Evolutionary conservation across 768 basidiomycete species (phyloP).

Genomic region (Tulasnella sp.): DNA sequence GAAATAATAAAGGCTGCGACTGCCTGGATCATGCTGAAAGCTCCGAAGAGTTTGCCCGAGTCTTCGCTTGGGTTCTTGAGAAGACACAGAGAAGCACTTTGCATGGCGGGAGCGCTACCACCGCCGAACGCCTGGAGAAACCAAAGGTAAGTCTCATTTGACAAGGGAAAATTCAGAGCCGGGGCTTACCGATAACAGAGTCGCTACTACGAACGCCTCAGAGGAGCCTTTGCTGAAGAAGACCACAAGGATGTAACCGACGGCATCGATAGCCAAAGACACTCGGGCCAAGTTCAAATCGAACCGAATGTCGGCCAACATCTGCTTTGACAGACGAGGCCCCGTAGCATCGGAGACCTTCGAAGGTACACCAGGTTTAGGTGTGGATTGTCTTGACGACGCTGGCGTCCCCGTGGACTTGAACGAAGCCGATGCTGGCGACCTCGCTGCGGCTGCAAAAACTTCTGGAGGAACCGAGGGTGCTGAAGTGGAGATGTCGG

Average conservation of each 20-base stretch:
- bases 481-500: background rate
- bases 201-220: background rate
- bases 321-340: background rate
- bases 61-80: constrained; percentile 28
- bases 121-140: constrained; percentile 21
- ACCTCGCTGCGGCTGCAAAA: background rate
- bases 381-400: background rate
- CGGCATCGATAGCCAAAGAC: constrained; percentile 27
- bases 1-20: constrained; percentile 3
- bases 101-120: constrained; percentile 29
- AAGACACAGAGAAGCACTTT: constrained; percentile 28
- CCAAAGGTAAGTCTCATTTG: background rate
- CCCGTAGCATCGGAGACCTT: background rate
- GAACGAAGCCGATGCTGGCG: background rate
- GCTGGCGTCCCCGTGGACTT: background rate
- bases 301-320: constrained; percentile 24
- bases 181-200: constrained; percentile 9
- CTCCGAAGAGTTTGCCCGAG: constrained; percentile 35
- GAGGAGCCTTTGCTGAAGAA: background rate
- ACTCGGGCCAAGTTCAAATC: constrained; percentile 32
- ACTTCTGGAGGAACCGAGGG: constrained; percentile 2
- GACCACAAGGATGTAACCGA: constrained; percentile 10
- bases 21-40: constrained; percentile 33
- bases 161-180: background rate
- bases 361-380: background rate